Evolutionary conservation across 2,329 filamentous ascomycete genomes (phyloP).

Genomic region (Fusarium chlamydosporum): DNA sequence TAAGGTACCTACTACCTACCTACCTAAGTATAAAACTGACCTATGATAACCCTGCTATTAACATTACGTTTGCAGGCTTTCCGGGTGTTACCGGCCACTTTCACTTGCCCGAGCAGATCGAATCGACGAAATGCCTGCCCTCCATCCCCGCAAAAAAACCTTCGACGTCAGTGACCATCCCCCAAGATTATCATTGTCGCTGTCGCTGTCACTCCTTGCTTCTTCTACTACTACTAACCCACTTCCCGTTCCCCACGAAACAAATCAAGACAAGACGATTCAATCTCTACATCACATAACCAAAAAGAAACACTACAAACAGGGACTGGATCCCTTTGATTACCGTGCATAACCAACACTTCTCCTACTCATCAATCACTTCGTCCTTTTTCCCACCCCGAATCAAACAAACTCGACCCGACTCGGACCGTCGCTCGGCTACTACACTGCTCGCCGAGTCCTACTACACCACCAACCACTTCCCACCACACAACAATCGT

Average conservation of each 20-base stretch:
- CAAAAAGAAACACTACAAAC: neutral
- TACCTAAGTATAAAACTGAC: constrained; percentile 23
- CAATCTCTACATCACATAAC: constrained; percentile 17
- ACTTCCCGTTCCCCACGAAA: constrained; percentile 9
- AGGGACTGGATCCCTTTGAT: constrained; percentile 14
- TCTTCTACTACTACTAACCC: neutral
- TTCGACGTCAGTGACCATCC: constrained; percentile 45
- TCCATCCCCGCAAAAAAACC: constrained; percentile 36
- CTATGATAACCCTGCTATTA: constrained; percentile 58
- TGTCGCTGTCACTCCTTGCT: constrained; percentile 21
- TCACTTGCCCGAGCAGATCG: neutral
- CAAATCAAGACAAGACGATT: constrained; percentile 7
- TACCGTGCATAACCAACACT: constrained; percentile 9
- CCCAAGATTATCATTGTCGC: constrained; percentile 29
- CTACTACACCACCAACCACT: constrained; percentile 4
- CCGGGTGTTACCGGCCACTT: constrained; percentile 48
- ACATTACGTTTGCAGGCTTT: constrained; percentile 33
- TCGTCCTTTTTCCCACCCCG: neutral
- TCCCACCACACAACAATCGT: neutral
- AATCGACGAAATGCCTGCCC: constrained; percentile 4
- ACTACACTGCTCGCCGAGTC: constrained; percentile 11
- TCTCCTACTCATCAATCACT: neutral
- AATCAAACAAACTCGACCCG: constrained; percentile 14
- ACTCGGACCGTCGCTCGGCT: constrained; percentile 35
- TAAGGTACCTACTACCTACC: too few relatives aligned